Base-by-base conservation (phyloP, 441 rosid genomes). In the Pelargonium australe region DNA sequence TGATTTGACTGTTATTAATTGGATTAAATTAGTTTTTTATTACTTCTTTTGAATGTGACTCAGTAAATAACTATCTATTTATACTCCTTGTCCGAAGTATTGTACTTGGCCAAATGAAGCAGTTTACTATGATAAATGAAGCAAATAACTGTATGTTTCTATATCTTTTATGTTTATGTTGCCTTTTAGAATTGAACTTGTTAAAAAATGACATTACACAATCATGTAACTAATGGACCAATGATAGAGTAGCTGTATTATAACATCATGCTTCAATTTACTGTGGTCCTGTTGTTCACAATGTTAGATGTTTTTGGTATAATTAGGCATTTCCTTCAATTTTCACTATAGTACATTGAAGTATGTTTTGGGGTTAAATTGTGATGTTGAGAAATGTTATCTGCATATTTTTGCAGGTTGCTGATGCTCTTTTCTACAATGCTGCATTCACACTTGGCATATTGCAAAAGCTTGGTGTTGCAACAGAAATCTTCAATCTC, bases 341-440 rank as follows among this genome's bases (percentile, higher is more conserved):
- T 53, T 53, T 53, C 5, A 5, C 58, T n/a, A 9, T 16, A 14
- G 60, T 14, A 5, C 60, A 14, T 55, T 55, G 62, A 55, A 10
- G 19, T 55, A 53, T 12, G 25, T 55, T 16, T 55, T 7, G 19
- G 62, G 17, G 11, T 17, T 7, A 1, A 10, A 3, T 55, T 49
- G 16, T 49, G 14, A 16, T 6, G 25, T 17, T 57, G 62, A 51
- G 28, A 55, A 1, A 7, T 2, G 67, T 23, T 9, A 7, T 65
- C 25, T 4, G 1, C 47, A 11, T 69, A 23, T 65, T 51, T 65
- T 28, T 73, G 77, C 87, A 95, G 99, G 75, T 95, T 79, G 98
- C 99, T 16, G 81, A 90, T 84, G 93, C 99, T 31, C 88, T 95
- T 63, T 95, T 87, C 85, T 95, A 95, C 79, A 92, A 92, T 64